A percentile compares a stretch with the other conserved stretches of the same genome.
Conservation (phyloP, 352 stramenopile species). For the Discostella stelligera region DNA sequence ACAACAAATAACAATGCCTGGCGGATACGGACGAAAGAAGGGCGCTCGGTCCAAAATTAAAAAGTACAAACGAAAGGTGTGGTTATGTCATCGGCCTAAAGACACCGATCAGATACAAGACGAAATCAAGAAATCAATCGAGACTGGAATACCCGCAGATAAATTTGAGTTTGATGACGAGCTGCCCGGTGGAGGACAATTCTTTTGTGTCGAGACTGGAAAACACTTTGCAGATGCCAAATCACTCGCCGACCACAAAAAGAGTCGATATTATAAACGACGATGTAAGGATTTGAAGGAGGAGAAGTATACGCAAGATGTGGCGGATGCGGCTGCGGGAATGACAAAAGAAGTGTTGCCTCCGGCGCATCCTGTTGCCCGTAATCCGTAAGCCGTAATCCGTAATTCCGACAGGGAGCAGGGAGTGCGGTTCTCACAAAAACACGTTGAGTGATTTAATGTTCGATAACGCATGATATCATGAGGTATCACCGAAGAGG, state of each 20-base stretch:
- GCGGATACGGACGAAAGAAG: constrained; percentile 42
- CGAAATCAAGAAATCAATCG: constrained; percentile 75
- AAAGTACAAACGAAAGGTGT: constrained; percentile 80
- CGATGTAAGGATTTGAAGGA: constrained; percentile 84
- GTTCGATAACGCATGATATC: no score
- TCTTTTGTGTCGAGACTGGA: constrained; percentile 84
- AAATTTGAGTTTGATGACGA: constrained; percentile 84
- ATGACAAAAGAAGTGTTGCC: constrained; percentile 83
- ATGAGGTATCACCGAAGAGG: no score
- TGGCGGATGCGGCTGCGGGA: constrained; percentile 76
- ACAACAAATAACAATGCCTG: no score
- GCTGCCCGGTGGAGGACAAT: constrained; percentile 84
- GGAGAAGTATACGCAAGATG: constrained; percentile 84
- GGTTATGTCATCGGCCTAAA: constrained; percentile 74
- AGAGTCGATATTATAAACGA: constrained; percentile 84
- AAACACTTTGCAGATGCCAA: constrained; percentile 83
- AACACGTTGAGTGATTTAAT: no score
- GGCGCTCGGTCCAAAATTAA: constrained; percentile 72
- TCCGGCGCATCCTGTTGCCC: constrained; percentile 65
- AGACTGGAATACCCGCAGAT: constrained; percentile 55
- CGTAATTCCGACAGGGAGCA: no score
- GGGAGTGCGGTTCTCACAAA: no score
- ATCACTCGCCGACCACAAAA: constrained; percentile 83
- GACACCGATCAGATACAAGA: constrained; percentile 86
- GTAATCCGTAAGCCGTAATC: no score